Conservation (phyloP, 306 rosid genomes). For the Fragaria vesca region DNA sequence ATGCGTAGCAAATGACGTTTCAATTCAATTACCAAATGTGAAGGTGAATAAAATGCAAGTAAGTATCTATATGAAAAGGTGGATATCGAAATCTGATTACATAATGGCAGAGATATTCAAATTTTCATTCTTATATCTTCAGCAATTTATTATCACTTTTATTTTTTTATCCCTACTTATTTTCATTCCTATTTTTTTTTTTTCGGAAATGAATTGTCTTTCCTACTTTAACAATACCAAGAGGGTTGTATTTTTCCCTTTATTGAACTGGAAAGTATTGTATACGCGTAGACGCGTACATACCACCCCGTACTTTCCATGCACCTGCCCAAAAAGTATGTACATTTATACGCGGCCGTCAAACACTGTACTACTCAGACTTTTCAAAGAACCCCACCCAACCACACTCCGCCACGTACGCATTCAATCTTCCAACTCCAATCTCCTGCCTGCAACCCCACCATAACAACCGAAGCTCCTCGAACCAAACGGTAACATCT, state of each 20-base stretch:
- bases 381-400: background rate
- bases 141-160: too few species aligned
- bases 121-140: too few species aligned
- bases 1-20: too few species aligned
- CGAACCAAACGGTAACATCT: background rate
- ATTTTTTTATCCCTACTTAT: too few species aligned
- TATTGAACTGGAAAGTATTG: background rate
- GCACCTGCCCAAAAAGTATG: background rate
- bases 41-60: too few species aligned
- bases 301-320: background rate
- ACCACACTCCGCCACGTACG: background rate
- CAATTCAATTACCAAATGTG: too few species aligned
- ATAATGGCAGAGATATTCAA: too few species aligned
- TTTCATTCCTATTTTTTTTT: too few species aligned
- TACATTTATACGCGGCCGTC: background rate
- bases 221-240: background rate
- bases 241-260: too few species aligned
- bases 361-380: background rate
- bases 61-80: too few species aligned
- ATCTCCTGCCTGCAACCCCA: background rate
- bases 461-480: background rate
- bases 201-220: too few species aligned
- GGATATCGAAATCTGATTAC: too few species aligned
- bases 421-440: background rate
- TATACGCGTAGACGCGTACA: background rate